Percentiles rank a stretch among this genome's conserved stretches.
These are phyloP conservation scores for Ceratocystis smalleyi DNA, from an alignment of 2,329 filamentous ascomycete species.

Conservation along the genomic window DNA sequence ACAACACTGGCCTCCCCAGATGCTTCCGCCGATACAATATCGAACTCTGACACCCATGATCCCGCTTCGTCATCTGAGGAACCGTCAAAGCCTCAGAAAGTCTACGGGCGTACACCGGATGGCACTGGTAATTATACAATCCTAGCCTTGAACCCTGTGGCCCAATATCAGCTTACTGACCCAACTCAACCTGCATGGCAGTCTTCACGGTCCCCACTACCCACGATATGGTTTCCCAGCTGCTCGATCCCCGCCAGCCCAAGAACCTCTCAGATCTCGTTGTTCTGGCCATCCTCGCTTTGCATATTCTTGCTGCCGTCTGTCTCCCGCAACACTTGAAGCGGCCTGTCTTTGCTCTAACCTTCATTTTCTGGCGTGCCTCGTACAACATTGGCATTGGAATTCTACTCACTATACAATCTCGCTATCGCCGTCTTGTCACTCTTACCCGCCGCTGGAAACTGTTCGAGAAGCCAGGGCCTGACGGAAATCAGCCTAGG, in stretches of 20 bases:
- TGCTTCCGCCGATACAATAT: neutral
- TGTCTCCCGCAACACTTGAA: constrained; percentile 53
- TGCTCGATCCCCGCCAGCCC: constrained; percentile 83
- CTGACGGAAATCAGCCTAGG: constrained; percentile 65
- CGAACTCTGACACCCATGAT: neutral
- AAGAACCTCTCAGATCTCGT: constrained; percentile 82
- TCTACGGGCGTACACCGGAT: constrained; percentile 78
- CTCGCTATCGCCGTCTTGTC: constrained; percentile 70
- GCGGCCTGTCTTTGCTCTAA: constrained; percentile 60
- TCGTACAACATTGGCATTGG: constrained; percentile 93
- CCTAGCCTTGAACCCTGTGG: neutral
- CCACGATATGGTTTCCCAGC: constrained; percentile 97
- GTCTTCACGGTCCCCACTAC: constrained; percentile 93
- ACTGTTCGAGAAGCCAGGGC: constrained; percentile 64
- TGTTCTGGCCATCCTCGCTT: constrained; percentile 62
- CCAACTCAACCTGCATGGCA: constrained; percentile 26
- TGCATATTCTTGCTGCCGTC: constrained; percentile 61
- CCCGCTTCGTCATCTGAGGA: constrained; percentile 2
- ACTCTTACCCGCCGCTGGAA: constrained; percentile 74
- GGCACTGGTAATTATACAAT: constrained; percentile 56
- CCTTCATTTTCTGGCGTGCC: constrained; percentile 85
- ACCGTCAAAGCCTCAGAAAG: constrained; percentile 36
- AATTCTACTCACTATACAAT: constrained; percentile 75
- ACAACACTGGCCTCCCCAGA: constrained; percentile 13
- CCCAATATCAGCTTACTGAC: neutral